Base-by-base conservation (phyloP, 305 asterid species). In the Petunia hybrid region DNA sequence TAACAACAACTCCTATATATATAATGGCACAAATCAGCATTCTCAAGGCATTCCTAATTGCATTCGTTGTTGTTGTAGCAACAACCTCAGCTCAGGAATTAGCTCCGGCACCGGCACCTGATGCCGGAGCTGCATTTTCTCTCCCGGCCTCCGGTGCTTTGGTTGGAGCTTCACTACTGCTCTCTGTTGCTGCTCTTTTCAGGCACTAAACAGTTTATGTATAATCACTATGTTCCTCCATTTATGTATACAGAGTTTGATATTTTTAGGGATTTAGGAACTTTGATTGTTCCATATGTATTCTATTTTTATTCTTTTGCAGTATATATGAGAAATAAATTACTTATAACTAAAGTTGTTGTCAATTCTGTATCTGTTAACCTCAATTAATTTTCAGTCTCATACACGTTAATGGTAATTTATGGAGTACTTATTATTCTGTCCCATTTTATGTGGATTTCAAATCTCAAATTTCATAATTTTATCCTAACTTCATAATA, bases 31-130 rank as follows among this genome's bases (percentile, higher is more conserved):
- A n/a, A n/a, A n/a, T n/a, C n/a, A n/a, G n/a, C n/a, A n/a, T n/a
- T n/a, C n/a, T n/a, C n/a, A n/a, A 76, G 84, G 59, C 76, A 0
- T 16, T 76, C 35, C 13, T 82, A 4, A 35, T 82, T 35, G 84
- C 78, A 73, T 0, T 76, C 31, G 48, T 65, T 2, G 74, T 78
- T 53, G 76, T n/a, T 42, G 59, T 67, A 2, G 77, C 67, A 13
- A 8, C 80, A 4, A 70, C 80, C 5, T 51, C 61, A 0, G 70
- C 60, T 39, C 51, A 63, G 67, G 81, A 60, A 6, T 12, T 35
- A 8, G 70, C 81, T 8, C 84, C 84, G 0, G 81, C 84, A 2
- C 81, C 84, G 8, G 16, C 84, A 3, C 84, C 84, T 9, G 77
- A 46, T 7, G 70, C 81, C n/a, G 84, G 81, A 75, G 81, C 81